Conservation (phyloP, 176 grass and related monocot species). For the Zoysia pacifica region DNA sequence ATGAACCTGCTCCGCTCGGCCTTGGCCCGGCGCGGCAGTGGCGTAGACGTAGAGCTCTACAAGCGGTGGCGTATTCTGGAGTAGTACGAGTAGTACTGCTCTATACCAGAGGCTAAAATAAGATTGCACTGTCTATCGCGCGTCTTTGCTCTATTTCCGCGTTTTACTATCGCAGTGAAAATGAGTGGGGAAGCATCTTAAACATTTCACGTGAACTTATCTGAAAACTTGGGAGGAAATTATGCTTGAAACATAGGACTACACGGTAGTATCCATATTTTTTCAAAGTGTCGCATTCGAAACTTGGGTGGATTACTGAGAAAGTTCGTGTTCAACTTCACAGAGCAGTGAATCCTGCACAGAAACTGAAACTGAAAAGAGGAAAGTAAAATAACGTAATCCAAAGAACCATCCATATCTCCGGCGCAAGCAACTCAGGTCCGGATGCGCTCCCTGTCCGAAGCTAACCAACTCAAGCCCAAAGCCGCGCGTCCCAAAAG, state of each 20-base stretch:
- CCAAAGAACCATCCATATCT: constrained; percentile 27
- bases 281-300: neutral
- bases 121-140: neutral
- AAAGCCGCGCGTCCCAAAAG: constrained; percentile 15
- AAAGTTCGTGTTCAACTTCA: neutral
- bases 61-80: too few species aligned
- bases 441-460: neutral
- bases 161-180: neutral
- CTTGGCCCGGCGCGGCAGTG: too few species aligned
- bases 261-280: too few species aligned
- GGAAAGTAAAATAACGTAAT: neutral
- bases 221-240: neutral
- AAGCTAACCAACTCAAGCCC: constrained; percentile 20
- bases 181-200: neutral
- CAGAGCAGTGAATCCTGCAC: neutral
- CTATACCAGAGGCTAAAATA: neutral
- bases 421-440: constrained; percentile 19
- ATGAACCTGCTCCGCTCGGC: too few species aligned
- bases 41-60: too few species aligned
- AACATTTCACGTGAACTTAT: neutral
- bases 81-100: too few species aligned
- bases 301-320: neutral
- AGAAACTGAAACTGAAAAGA: neutral
- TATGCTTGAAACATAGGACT: neutral
- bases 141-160: neutral